Base-by-base conservation (phyloP, 805 yeast genomes). In the Wickerhamomyces bisporus region DNA sequence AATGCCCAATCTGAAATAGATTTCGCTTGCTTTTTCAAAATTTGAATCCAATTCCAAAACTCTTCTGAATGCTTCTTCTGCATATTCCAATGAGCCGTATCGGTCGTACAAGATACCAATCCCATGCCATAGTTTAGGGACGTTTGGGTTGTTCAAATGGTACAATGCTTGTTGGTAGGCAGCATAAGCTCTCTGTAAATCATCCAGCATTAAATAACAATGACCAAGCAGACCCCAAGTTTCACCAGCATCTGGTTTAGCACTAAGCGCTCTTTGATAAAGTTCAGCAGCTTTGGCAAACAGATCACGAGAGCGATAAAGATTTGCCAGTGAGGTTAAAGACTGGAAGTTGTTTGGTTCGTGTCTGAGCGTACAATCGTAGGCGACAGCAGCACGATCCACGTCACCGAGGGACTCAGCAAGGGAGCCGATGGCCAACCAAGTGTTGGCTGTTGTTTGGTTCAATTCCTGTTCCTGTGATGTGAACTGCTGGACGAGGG, bases 111-210 rank as follows among this genome's bases (percentile, higher is more conserved):
- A 71, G 42, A 93, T 93, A 26, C 98, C 98, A 48, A 93, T 91
- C 0, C 98, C 98, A 62, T 93, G 97, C 98, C 98, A 93, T 50
- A 93, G 74, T 58, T 88, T 88, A 40, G 98, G 98, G 38, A 89
- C 97, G 50, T 87, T 86, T 33, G 96, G 94, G 55, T 93, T 91
- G 46, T 85, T 86, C 57, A 89, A 66, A 59, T 87, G 93, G 61
- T 86, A 84, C 34, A 93, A 68, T 3, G 98, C 98, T 57, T 94
- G 89, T 66, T 93, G 98, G 65, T 93, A 93, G 3, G 98, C 95
- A 32, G 89, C 83, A 60, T 93, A 93, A 7, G 97, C 97, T 52
- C 95, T 77, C 60, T 86, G 96, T 43, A 93, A 71, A 55, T 93
- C 98, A 61, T 93, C 98, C 59, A 89, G 68, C 96, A 93, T 93